These are phyloP conservation scores for Zoysia pacifica DNA, from an alignment of 176 grass and related monocot genomes.

Conservation along the genomic window DNA sequence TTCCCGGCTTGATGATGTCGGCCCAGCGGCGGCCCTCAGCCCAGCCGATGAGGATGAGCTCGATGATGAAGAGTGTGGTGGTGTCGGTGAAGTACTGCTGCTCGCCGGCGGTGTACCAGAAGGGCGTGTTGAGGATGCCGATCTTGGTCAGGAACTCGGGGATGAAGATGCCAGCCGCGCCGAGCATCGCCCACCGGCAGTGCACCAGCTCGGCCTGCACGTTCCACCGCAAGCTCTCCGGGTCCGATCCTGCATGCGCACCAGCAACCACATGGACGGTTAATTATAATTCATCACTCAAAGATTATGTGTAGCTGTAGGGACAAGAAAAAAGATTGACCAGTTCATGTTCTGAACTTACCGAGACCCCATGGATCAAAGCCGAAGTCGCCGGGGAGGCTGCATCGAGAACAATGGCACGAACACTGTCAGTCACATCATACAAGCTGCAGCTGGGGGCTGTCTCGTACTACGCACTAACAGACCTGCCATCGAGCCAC, in stretches of 20 bases:
- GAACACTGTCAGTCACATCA: constrained; percentile 5
- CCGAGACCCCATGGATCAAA: constrained; percentile 94
- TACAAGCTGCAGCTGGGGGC: too few species aligned
- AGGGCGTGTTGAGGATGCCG: constrained; percentile 87
- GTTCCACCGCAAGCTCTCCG: constrained; percentile 85
- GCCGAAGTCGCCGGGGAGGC: constrained; percentile 96
- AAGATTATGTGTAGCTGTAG: background rate
- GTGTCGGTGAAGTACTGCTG: constrained; percentile 94
- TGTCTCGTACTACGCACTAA: background rate
- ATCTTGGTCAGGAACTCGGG: constrained; percentile 90
- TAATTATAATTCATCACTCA: background rate
- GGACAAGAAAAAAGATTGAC: background rate
- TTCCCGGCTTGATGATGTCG: constrained; percentile 91
- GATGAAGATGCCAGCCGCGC: constrained; percentile 91
- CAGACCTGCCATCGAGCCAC: constrained; percentile 94
- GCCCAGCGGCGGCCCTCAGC: constrained; percentile 92
- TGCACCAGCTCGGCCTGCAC: constrained; percentile 90
- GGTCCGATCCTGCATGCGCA: constrained; percentile 69
- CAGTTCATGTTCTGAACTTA: constrained; percentile 31
- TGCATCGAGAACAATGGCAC: constrained; percentile 40
- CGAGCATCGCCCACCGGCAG: constrained; percentile 98
- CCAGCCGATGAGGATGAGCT: constrained; percentile 88
- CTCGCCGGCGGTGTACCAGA: constrained; percentile 87
- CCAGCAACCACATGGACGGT: background rate
- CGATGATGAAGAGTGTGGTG: constrained; percentile 91